Evolutionary conservation across 2,329 filamentous ascomycete genomes (phyloP), one percentile per base, ranked within the genome.

Genomic region (Colletotrichum destructivum): DNA sequence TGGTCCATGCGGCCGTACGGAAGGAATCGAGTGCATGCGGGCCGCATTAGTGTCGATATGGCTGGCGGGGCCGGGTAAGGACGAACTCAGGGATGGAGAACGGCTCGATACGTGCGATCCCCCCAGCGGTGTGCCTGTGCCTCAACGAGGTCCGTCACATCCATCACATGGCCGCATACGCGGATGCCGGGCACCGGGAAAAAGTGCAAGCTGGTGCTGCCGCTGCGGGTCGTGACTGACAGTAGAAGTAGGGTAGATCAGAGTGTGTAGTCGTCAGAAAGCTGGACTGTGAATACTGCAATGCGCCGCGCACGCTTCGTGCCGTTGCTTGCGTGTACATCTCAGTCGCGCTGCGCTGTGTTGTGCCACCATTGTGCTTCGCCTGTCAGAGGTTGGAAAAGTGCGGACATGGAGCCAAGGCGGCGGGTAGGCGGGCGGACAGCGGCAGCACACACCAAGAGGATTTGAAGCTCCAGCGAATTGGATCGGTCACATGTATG

Each of bases 41-140:
- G 47, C 65, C 18, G 69, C 69, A 69, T 72, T 72, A 72, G 69
- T 69, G 54, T 60, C 59, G 65, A 69, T 71, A 62, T 38, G 21
- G 44, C 62, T 23, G 52, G 65, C 54, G 40, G 66, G 60, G 54
- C 40, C 47, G 60, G 54, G 60, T 21, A 38, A 21, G 65, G 18
- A 31, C 46, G 31, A 49, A 38, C 35, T 38, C 35, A 9, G 11
- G 35, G 35, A 38, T 9, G 56, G 16, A 44, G 56, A 44, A 46
- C 38, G 35, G 35, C 18, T 49, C 13, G 44, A 65, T 46, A 44
- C 26, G 51, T 38, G 35, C 35, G 8, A 9, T 38, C 31, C 42
- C 31, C 26, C 21, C 64, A 49, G 66, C 66, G 60, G 66, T 67
- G 65, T 64, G 66, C 40, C 26, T 68, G 60, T 69, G 51, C 46